phyloP scores from a whole-genome alignment of 345 rosid genomes.

The Raphanus raphanistrum region DNA sequence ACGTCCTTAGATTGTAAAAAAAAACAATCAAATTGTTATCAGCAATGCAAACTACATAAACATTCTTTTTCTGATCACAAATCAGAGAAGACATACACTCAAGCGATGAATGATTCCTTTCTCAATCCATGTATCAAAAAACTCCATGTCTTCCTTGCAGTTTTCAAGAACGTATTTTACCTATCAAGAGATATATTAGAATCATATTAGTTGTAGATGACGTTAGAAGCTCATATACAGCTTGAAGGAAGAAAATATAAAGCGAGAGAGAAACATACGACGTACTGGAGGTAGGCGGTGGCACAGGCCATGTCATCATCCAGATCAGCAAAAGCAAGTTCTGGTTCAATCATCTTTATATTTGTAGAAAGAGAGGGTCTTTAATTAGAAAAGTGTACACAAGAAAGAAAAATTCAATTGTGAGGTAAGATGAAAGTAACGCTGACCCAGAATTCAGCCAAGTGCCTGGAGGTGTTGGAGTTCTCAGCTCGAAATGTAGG shows the following conservation, averaged over 20 bases:
- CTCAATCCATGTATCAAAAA: conserved; percentile 95
- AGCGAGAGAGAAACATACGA: conserved; percentile 78
- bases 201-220: too few species aligned
- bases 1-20: conserved; percentile 51
- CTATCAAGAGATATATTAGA: conserved; percentile 35
- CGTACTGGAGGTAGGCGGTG: conserved; percentile 99
- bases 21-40: background rate
- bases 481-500: conserved; percentile 99
- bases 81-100: conserved; percentile 60
- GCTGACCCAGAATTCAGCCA: conserved; percentile 96
- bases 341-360: conserved; percentile 95
- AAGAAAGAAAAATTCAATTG: background rate
- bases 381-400: conserved; percentile 25
- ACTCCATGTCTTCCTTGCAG: conserved; percentile 98
- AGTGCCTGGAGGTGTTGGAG: conserved; percentile 91
- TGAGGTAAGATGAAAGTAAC: conserved; percentile 15
- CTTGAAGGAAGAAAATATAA: conserved; percentile 32
- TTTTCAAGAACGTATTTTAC: conserved; percentile 80
- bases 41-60: conserved; percentile 14
- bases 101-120: conserved; percentile 87
- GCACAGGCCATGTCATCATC: conserved; percentile 99
- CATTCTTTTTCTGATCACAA: background rate
- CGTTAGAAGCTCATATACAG: background rate
- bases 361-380: conserved; percentile 11
- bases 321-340: conserved; percentile 97